These are phyloP conservation scores for Pythium phragmitis DNA, from an alignment of 352 stramenopile species.

Conservation along the genomic window DNA sequence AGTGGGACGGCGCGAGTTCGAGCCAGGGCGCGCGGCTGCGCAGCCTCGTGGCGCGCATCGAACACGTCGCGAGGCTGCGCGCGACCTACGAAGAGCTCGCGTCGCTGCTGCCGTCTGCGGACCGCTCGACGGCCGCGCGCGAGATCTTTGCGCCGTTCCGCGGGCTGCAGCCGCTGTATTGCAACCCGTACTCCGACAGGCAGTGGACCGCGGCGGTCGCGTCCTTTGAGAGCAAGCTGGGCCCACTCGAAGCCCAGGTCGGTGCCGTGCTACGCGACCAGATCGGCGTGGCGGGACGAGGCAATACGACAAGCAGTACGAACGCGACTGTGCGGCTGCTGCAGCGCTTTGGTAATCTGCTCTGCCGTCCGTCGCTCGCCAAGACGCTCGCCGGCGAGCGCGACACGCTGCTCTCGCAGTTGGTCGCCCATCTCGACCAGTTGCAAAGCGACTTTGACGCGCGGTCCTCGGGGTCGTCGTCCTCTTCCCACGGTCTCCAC, in stretches of 20 bases:
- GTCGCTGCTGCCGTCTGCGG: constrained; percentile 51
- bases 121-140: constrained; percentile 17
- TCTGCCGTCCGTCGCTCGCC: constrained; percentile 76
- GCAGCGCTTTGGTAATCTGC: constrained; percentile 83
- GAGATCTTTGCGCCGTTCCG: constrained; percentile 76
- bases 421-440: constrained; percentile 85
- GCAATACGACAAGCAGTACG: constrained; percentile 46
- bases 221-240: constrained; percentile 78
- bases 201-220: constrained; percentile 73
- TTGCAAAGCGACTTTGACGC: constrained; percentile 87
- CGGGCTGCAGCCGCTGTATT: constrained; percentile 71
- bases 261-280: constrained; percentile 79
- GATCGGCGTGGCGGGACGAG: constrained; percentile 36
- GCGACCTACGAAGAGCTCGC: constrained; percentile 88
- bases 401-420: constrained; percentile 84
- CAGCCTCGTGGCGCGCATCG: constrained; percentile 60
- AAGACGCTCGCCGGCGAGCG: constrained; percentile 77
- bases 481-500: constrained; percentile 32
- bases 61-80: constrained; percentile 80
- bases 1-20: constrained; percentile 61
- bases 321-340: constrained; percentile 75
- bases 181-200: constrained; percentile 90
- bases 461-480: constrained; percentile 23
- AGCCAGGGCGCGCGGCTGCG: constrained; percentile 40
- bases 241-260: constrained; percentile 81